Evolutionary conservation across 2,329 filamentous ascomycete genomes (phyloP).

Genomic region (Chaetomium sp.): DNA sequence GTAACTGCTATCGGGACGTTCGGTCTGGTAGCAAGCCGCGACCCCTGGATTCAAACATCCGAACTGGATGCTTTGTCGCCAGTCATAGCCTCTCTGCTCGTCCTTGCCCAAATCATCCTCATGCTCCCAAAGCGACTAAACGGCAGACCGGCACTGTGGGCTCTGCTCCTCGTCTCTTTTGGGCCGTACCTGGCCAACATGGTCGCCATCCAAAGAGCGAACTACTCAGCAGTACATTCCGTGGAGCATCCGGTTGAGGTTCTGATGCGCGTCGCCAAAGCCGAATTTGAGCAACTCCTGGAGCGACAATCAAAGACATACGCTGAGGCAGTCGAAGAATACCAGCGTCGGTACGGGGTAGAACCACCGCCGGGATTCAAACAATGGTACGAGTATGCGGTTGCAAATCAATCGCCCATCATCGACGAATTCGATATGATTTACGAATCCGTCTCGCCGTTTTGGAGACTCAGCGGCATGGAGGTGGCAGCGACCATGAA

Average conservation of each 20-base stretch:
- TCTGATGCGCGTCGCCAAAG: constrained; percentile 38
- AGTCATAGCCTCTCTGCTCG: constrained; percentile 37
- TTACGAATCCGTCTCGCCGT: constrained; percentile 44
- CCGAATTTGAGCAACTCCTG: constrained; percentile 39
- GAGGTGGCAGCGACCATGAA: constrained; percentile 40
- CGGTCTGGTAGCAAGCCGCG: constrained; percentile 37
- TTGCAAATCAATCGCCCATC: constrained; percentile 45
- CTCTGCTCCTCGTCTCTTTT: constrained; percentile 38
- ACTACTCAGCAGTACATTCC: constrained; percentile 15
- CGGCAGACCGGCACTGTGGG: constrained; percentile 38
- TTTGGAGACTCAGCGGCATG: constrained; percentile 44
- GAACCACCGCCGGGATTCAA: constrained; percentile 52
- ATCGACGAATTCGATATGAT: constrained; percentile 56
- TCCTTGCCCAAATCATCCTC: constrained; percentile 39
- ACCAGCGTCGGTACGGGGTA: constrained; percentile 46
- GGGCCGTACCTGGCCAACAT: constrained; percentile 40
- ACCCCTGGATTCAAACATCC: constrained; percentile 37
- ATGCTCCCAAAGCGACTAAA: constrained; percentile 40
- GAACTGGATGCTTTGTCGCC: constrained; percentile 36
- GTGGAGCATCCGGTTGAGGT: constrained; percentile 43
- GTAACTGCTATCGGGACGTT: constrained; percentile 41
- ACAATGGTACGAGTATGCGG: constrained; percentile 49
- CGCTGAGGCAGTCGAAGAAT: constrained; percentile 45
- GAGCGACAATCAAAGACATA: constrained; percentile 44
- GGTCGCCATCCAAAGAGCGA: constrained; percentile 31